Conservation (phyloP, 179 eudicot genomes). For the Patellifolia procumbens region DNA sequence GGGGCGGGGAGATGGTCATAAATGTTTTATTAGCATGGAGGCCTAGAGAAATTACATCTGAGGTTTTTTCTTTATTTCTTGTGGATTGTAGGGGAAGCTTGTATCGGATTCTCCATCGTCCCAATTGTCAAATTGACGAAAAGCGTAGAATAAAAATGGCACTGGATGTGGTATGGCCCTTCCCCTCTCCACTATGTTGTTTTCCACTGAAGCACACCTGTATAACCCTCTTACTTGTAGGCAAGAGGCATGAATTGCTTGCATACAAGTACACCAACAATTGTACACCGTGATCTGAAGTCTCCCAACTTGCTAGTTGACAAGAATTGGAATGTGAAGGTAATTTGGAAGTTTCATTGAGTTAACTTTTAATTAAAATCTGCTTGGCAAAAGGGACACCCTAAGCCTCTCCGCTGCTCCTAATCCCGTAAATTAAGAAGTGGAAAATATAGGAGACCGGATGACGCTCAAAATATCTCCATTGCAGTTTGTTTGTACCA, state of each 20-base stretch:
- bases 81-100: slow-evolving; percentile 87
- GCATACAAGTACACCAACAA: slow-evolving; percentile 92
- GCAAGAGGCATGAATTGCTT: slow-evolving; percentile 99
- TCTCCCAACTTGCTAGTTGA: slow-evolving; percentile 97
- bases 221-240: slow-evolving; percentile 44
- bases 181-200: slow-evolving; percentile 8
- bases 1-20: neutral
- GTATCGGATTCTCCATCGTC: slow-evolving; percentile 96
- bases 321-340: slow-evolving; percentile 99
- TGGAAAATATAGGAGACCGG: neutral
- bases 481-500: neutral
- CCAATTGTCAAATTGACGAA: slow-evolving; percentile 90
- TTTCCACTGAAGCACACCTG: neutral
- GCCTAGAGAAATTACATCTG: slow-evolving; percentile 17
- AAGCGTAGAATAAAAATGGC: slow-evolving; percentile 96
- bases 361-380: neutral
- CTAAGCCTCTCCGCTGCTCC: neutral
- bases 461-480: neutral
- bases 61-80: slow-evolving; percentile 10
- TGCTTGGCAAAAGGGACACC: neutral
- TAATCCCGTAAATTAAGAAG: neutral
- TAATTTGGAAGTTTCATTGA: slow-evolving; percentile 28
- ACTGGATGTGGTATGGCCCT: slow-evolving; percentile 83
- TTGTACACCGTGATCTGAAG: slow-evolving; percentile 98
- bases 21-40: neutral